Conservation (phyloP, 352 stramenopile species). For the Halophytophthora batemanensis region DNA sequence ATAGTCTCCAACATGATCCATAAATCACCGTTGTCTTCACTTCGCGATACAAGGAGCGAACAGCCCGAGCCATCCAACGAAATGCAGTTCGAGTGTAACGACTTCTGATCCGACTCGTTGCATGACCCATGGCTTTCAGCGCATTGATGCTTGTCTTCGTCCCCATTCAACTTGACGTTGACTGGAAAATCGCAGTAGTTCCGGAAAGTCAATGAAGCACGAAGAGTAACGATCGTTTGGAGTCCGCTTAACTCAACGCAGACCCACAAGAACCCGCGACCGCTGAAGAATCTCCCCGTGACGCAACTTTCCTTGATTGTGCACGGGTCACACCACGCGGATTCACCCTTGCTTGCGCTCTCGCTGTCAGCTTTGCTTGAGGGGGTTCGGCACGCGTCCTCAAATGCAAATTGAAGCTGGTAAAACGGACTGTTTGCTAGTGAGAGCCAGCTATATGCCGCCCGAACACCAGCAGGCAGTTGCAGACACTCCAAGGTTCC, state of each 20-base stretch:
- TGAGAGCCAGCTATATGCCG: conserved; percentile 73
- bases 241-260: conserved; percentile 54
- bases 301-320: conserved; percentile 58
- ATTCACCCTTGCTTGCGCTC: conserved; percentile 14
- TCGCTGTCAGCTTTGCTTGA: not conserved
- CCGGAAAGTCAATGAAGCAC: conserved; percentile 35
- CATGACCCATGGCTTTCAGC: conserved; percentile 7
- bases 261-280: conserved; percentile 65
- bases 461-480: conserved; percentile 23
- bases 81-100: conserved; percentile 27
- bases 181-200: conserved; percentile 46
- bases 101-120: not conserved
- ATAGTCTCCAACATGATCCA: conserved; percentile 36
- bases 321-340: conserved; percentile 61
- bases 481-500: conserved; percentile 52
- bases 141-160: conserved; percentile 7
- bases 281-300: conserved; percentile 49
- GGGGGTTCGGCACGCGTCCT: conserved; percentile 13
- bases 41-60: conserved; percentile 9
- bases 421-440: conserved; percentile 43
- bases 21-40: conserved; percentile 2
- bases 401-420: conserved; percentile 51
- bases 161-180: conserved; percentile 32
- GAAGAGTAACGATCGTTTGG: conserved; percentile 56
- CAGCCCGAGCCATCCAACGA: conserved; percentile 27